Evolutionary conservation across 345 rosid genomes (phyloP), one percentile per base, ranked within the genome.

Genomic region (Sonneratia alba): DNA sequence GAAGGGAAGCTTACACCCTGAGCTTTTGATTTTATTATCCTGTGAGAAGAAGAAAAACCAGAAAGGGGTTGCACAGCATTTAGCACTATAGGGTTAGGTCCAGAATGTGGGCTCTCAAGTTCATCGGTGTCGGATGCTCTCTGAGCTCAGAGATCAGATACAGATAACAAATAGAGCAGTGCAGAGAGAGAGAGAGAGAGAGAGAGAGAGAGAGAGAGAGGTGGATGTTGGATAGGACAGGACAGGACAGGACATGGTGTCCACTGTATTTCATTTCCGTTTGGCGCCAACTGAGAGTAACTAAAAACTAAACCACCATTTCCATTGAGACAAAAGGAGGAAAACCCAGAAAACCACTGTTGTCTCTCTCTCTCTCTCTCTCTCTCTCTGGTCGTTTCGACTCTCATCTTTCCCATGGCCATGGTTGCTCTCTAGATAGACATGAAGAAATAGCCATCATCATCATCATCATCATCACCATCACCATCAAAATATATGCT

Each of bases 251-350:
- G 0, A 1, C 11, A 21, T 27, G 32, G 32, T 27, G 32, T 27
- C 32, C 21, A n/a, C 36, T 47, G 36, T 8, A 43, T 14, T 63
- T 1, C 24, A 22, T 24, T 27, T 48, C 47, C 59, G 43, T 72
- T 62, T 72, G 74, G 74, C 74, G 74, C 74, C 74, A 72, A 72
- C 69, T 43, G 74, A 63, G 64, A 72, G 19, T 9, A 72, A 16
- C n/a, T 15, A 27, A 27, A 27, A 27, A 27, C 32, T 27, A 27
- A 27, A 27, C 32, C 32, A 27, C 32, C 32, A 27, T 27, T 27
- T 27, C 32, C 32, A 27, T 27, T 27, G 32, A 27, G 32, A 27
- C 32, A 27, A 27, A 27, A 27, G 32, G 32, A 27, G 32, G 32
- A 5, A 61, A 19, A 71, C 59, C 53, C 53, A 48, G 18, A 48